These are phyloP conservation scores for Phaeophleospora eucalypticola DNA, from an alignment of 2,329 filamentous ascomycete species.

Conservation along the genomic window DNA sequence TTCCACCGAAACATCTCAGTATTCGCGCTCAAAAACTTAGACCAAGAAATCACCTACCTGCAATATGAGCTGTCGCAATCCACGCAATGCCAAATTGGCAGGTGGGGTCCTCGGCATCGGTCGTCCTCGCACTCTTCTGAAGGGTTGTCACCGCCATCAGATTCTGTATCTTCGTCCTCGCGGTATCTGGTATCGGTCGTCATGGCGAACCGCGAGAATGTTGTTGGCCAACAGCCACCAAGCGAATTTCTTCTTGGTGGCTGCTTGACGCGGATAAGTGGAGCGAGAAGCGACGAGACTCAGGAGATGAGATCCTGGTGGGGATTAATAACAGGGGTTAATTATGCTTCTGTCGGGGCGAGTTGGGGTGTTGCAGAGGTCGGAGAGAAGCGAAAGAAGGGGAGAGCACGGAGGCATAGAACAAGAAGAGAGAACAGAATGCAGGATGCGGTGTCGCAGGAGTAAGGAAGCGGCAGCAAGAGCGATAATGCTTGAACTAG, in stretches of 20 bases:
- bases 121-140: constrained; percentile 31
- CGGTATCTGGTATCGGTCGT: constrained; percentile 7
- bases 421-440: no score
- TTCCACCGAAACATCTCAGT: not conserved
- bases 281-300: not conserved
- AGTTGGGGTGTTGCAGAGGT: no score
- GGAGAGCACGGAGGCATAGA: no score
- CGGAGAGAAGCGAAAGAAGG: no score
- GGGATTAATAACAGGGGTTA: not conserved
- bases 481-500: no score
- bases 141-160: constrained; percentile 15
- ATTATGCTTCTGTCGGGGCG: no score
- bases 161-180: constrained; percentile 2
- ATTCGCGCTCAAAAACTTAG: not conserved
- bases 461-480: no score
- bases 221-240: not conserved
- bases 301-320: not conserved
- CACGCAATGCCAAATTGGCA: constrained; percentile 31
- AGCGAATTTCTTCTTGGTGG: not conserved
- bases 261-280: not conserved
- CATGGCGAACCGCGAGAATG: not conserved
- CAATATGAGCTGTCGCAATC: constrained; percentile 34
- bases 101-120: constrained; percentile 25
- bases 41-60: constrained; percentile 20
- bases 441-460: no score